phyloP scores from a whole-genome alignment of 129 eudicot genomes.

The Rutidosis leptorrhynchoides region DNA sequence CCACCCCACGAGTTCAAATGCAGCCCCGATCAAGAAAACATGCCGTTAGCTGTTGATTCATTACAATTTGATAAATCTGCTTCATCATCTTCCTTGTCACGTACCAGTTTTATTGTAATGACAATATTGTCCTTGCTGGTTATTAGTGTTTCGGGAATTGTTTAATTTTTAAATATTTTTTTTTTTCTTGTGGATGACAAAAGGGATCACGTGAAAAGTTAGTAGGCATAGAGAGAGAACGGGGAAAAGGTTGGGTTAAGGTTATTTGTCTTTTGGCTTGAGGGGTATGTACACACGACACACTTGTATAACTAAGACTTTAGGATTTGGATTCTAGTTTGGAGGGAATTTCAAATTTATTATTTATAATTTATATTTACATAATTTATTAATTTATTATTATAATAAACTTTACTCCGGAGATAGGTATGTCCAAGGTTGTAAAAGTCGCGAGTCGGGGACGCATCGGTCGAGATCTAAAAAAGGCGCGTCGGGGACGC shows the following conservation, averaged over 20 bases:
- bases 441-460: too few relatives aligned
- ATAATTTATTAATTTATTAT: too few relatives aligned
- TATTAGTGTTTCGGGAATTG: conserved; percentile 2
- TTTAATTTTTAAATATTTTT: conserved; percentile 9
- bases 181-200: conserved; percentile 21
- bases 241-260: conserved; percentile 30
- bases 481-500: too few relatives aligned
- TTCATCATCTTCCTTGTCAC: conserved; percentile 42
- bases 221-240: conserved; percentile 33
- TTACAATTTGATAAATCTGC: conserved; percentile 67
- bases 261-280: conserved; percentile 44
- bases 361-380: too few relatives aligned
- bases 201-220: conserved; percentile 67
- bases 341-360: conserved; percentile 23
- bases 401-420: too few relatives aligned
- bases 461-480: too few relatives aligned
- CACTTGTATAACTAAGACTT: conserved; percentile 19
- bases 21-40: conserved; percentile 98
- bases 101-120: conserved; percentile 5
- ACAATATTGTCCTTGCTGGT: conserved; percentile 45
- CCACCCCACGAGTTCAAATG: conserved; percentile 79
- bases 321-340: conserved; percentile 30
- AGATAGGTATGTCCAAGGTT: too few relatives aligned
- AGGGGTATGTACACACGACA: conserved; percentile 23
- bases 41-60: conserved; percentile 97